Evolutionary conservation across 2,329 filamentous ascomycete genomes (phyloP), one percentile per base, ranked within the genome.

Genomic region (Calonectria pseudoturangicola): DNA sequence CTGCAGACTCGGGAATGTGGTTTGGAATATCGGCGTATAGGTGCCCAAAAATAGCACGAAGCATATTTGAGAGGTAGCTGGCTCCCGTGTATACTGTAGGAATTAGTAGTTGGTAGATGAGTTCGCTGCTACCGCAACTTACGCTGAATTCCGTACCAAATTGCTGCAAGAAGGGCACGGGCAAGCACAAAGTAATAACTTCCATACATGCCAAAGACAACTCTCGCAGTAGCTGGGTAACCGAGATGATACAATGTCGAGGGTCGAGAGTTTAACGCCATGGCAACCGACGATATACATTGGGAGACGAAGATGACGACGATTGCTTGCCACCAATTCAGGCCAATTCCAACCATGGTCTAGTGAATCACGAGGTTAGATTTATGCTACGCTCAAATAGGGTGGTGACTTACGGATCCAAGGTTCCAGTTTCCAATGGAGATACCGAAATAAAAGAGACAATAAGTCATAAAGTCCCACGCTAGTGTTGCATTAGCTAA

Each of bases 1-100:
- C 43, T n/a, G 43, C 43, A 45, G 43, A 45, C 43, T 45, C 43
- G 43, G 43, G 43, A 45, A 45, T 45, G 43, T n/a, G 43, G 43
- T 45, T 45, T 45, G 43, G 43, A 45, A 45, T 45, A 45, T 45
- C 43, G 15, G 43, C 43, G 16, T 45, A 45, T n/a, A 45, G 43
- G 16, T 45, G 43, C 5, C 43, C 43, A n/a, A 45, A 45, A 9
- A 45, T 45, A 9, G 43, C 43, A 18, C 43, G 43, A 3, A 45
- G 43, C 43, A 45, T 45, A 4, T 45, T 45, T 7, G 43, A 45
- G 2, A 45, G 16, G 43, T 45, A 45, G 16, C 43, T 45, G 12
- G 43, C 43, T 45, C 43, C 43, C 43, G 43, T 45, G 43, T 45
- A 45, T 45, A 45, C 43, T 45, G 3, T 10, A 45, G 10, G n/a